Evolutionary conservation across 2,329 filamentous ascomycete genomes (phyloP), one percentile per base, ranked within the genome.

Genomic region (Fusarium subtropicale): DNA sequence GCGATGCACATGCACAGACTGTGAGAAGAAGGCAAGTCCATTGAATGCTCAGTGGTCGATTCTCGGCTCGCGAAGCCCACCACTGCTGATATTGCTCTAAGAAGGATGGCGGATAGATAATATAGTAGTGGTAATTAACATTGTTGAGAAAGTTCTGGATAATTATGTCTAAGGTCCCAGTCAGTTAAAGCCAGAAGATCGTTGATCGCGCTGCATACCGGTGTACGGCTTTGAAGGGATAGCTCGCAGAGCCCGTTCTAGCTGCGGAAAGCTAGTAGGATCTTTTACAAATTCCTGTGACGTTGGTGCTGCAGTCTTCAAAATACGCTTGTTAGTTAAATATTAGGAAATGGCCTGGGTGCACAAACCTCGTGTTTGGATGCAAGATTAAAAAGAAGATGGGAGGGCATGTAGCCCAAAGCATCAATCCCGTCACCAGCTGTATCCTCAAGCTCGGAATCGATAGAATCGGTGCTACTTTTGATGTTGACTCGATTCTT

Each of bases 41-140:
- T 52, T 78, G 78, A 5, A 80, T 68, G 30, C 75, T 71, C 2
- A 81, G 71, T n/a, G 77, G 78, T 22, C 69, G 69, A 31, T 72
- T 67, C 13, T 74, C 73, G 41, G 72, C 68, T 34, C 78, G 74
- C 24, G 69, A 63, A 18, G 61, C 53, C 77, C 79, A 81, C 79
- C 80, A 81, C 16, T 68, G 59, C 34, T 76, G 69, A 44, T 81
- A 81, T 26, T 81, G 78, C 36, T 77, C 74, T 15, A 79, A 36
- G 36, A 81, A 81, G 7, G 72, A 70, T 1, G 75, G 65, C 1
- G 80, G 77, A 55, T 81, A 80, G 31, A 80, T 67, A 50, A 81
- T 77, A 60, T 81, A 81, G 72, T 79, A 79, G 60, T 81, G 79
- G 51, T 74, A 81, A 60, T 81, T 81, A 64, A 78, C 79, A 41